These are phyloP conservation scores for Hirsutella minnesotensis DNA, from an alignment of 2,329 filamentous ascomycete genomes.

Conservation along the genomic window DNA sequence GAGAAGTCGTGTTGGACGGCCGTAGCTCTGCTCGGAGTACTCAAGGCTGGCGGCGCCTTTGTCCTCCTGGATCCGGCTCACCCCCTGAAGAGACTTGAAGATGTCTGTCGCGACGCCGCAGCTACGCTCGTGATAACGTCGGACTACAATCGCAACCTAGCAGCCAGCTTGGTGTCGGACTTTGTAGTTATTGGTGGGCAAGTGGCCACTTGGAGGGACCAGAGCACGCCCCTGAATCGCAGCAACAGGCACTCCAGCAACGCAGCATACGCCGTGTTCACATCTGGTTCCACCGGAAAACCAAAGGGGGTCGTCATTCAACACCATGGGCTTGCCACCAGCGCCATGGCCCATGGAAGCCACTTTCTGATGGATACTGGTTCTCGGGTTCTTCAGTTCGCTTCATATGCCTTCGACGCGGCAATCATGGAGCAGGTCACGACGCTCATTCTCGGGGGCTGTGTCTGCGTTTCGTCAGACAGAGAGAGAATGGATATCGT, in stretches of 20 bases:
- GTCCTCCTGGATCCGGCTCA: not conserved
- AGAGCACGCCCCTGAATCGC: too few species aligned
- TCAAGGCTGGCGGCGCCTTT: not conserved
- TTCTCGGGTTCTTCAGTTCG: not conserved
- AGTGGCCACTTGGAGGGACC: too few species aligned
- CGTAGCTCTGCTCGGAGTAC: not conserved
- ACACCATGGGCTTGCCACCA: not conserved
- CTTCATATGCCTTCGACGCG: not conserved
- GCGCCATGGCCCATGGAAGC: not conserved
- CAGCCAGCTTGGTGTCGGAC: too few species aligned
- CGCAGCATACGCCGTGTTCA: not conserved
- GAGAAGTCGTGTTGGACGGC: not conserved
- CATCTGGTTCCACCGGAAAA: not conserved
- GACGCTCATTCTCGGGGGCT: not conserved
- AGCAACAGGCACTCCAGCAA: too few species aligned
- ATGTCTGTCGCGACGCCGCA: not conserved
- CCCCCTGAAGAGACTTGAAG: not conserved
- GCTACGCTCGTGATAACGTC: too few species aligned
- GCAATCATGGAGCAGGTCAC: not conserved
- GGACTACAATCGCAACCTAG: too few species aligned
- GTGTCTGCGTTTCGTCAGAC: not conserved
- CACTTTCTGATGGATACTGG: too few species aligned
- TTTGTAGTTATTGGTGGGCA: too few species aligned
- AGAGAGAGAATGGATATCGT: not conserved
- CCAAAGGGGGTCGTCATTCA: not conserved